Evolutionary conservation across 2,329 filamentous ascomycete genomes (phyloP), one percentile per base, ranked within the genome.

Genomic region (Lasiodiplodia citricola): DNA sequence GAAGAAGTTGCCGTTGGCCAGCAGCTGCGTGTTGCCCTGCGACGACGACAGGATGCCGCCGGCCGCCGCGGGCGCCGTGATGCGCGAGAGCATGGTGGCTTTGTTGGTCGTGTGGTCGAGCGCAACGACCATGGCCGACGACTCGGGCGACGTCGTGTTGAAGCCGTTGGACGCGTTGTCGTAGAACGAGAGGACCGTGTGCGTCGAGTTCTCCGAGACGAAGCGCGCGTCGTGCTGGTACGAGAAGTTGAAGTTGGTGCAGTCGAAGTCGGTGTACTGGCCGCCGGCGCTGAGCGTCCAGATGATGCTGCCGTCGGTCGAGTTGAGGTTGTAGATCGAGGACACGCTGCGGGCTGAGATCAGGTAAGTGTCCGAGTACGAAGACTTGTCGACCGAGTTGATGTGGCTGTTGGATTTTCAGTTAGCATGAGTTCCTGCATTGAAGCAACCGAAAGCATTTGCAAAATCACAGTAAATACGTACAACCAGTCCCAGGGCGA

Each of bases 221-320:
- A 82, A 86, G 64, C 82, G 81, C 0, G 83, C 85, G 70, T 87
- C 80, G 70, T 88, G 86, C 73, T 88, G 86, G 74, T 83, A 87
- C 14, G 80, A 81, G 67, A 85, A 84, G 41, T 81, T 75, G 69
- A 84, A 83, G 62, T 83, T 81, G 14, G 83, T 86, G 55, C 60
- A 66, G 54, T 50, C 62, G 31, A 66, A 69, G 60, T 68, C 67
- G 35, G 67, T 63, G 62, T 35, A 63, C 16, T 21, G 21, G 16
- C 67, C 67, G 38, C 51, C 60, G 60, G 73, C 76, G 2, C 73
- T 75, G 1, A 88, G 77, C 44, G 82, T 83, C 87, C 87, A 88
- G 31, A 86, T 75, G 21, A 87, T 78, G 28, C 77, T 76, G 38
- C 86, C 86, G 8, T 82, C 81, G 11, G 77, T 78, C 16, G 80